These are phyloP conservation scores for Fusarium sp. DNA, from an alignment of 2,329 filamentous ascomycete genomes.

Conservation along the genomic window DNA sequence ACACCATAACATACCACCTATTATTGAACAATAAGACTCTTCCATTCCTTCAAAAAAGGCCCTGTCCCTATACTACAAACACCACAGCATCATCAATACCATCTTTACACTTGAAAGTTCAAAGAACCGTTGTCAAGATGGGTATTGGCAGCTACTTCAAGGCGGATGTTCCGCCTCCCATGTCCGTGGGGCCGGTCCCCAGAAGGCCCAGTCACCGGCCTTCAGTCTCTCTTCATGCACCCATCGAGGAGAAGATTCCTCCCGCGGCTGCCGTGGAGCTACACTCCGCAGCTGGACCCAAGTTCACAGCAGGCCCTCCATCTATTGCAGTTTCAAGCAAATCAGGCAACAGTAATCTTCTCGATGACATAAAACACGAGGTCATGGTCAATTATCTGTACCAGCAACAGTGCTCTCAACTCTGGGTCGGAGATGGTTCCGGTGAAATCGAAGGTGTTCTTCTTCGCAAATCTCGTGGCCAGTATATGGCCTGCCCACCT, in stretches of 20 bases:
- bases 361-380: conserved; percentile 83
- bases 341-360: conserved; percentile 63
- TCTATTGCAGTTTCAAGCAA: conserved; percentile 64
- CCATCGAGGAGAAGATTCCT: conserved; percentile 56
- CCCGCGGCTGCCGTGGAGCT: conserved; percentile 60
- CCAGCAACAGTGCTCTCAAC: conserved; percentile 80
- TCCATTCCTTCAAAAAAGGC: neutral
- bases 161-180: conserved; percentile 52
- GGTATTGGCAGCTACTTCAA: conserved; percentile 74
- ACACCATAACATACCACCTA: neutral
- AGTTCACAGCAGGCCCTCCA: conserved; percentile 64
- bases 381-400: conserved; percentile 88
- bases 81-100: neutral
- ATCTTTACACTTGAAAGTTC: neutral
- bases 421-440: conserved; percentile 79
- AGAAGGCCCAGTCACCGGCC: conserved; percentile 38
- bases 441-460: conserved; percentile 80
- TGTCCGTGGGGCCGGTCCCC: conserved; percentile 29
- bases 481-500: conserved; percentile 80
- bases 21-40: neutral
- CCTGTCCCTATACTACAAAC: neutral
- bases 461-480: conserved; percentile 74
- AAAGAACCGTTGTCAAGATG: conserved; percentile 59
- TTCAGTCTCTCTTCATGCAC: conserved; percentile 41
- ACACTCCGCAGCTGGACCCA: conserved; percentile 60